Evolutionary conservation across 2,329 filamentous ascomycete genomes (phyloP).

Genomic region (Talaromyces islandicus): DNA sequence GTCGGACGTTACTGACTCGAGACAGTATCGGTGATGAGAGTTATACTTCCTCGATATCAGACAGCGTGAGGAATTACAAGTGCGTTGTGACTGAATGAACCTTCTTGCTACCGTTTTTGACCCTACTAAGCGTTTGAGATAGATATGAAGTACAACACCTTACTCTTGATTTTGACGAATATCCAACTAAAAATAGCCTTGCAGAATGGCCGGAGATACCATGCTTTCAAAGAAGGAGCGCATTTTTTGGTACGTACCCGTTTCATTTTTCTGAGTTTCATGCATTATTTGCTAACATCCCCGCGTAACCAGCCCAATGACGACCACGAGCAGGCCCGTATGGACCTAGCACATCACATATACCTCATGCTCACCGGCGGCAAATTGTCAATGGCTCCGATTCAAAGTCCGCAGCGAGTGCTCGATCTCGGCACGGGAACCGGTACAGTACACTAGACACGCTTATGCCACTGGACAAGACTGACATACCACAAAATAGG

Average conservation of each 20-base stretch:
- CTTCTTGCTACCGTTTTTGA: background rate
- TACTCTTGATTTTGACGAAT: background rate
- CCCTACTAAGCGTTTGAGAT: background rate
- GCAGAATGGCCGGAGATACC: constrained; percentile 23
- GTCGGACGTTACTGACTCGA: background rate
- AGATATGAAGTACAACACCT: constrained; percentile 10
- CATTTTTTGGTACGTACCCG: constrained; percentile 13
- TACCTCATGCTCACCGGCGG: constrained; percentile 15
- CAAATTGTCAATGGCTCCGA: constrained; percentile 12
- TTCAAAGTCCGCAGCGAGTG: constrained; percentile 18
- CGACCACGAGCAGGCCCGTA: constrained; percentile 17
- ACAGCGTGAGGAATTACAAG: constrained; percentile 12
- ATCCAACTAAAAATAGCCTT: background rate
- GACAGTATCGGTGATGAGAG: constrained; percentile 12
- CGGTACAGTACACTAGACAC: constrained; percentile 1
- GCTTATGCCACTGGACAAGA: background rate
- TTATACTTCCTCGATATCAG: constrained; percentile 12
- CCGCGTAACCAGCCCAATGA: constrained; percentile 15
- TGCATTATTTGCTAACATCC: background rate
- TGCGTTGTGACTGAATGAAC: background rate
- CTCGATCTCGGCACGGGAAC: constrained; percentile 34
- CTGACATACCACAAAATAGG: constrained; percentile 12
- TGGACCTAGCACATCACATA: constrained; percentile 21
- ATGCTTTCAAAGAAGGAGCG: constrained; percentile 17
- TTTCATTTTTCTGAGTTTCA: background rate